Percentiles rank a stretch among this genome's conserved stretches.
Conservation (phyloP, 768 basidiomycete genomes). For the Lepiota brunneoincarnata region DNA sequence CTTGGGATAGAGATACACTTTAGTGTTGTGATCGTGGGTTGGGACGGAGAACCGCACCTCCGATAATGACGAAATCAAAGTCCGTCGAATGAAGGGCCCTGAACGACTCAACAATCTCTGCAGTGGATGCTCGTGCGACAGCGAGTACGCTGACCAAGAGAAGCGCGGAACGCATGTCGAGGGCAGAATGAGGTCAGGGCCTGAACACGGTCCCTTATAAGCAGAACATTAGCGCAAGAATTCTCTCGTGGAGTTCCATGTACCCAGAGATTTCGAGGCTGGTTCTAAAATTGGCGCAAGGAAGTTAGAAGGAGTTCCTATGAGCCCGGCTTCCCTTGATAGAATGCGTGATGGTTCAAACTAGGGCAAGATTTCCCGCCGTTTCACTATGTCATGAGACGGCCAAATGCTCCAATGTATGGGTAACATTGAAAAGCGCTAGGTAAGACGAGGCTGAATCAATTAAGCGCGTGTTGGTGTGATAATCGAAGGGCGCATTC, state of each 20-base stretch:
- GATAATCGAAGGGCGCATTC: no score
- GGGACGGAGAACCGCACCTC: constrained; percentile 7
- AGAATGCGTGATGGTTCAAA: neutral
- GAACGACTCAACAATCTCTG: constrained; percentile 7
- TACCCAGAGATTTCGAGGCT: neutral
- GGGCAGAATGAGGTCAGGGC: neutral
- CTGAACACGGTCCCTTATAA: neutral
- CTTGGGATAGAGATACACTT: constrained; percentile 15
- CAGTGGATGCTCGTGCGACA: neutral
- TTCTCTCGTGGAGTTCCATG: constrained; percentile 7
- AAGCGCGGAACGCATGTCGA: neutral
- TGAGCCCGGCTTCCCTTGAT: no score
- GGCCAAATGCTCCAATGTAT: no score
- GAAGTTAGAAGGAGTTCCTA: no score
- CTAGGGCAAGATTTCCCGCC: neutral
- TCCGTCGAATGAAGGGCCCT: constrained; percentile 1
- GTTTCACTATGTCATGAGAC: neutral
- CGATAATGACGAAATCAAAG: constrained; percentile 15
- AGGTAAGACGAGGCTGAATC: no score
- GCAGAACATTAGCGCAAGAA: neutral
- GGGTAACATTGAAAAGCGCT: no score
- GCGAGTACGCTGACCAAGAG: neutral
- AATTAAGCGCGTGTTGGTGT: no score
- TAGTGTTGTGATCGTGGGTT: neutral
- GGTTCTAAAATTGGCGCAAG: neutral